These are phyloP conservation scores for Coemansia sp. DNA, from an alignment of 371 early-diverging fungal species.

Conservation along the genomic window DNA sequence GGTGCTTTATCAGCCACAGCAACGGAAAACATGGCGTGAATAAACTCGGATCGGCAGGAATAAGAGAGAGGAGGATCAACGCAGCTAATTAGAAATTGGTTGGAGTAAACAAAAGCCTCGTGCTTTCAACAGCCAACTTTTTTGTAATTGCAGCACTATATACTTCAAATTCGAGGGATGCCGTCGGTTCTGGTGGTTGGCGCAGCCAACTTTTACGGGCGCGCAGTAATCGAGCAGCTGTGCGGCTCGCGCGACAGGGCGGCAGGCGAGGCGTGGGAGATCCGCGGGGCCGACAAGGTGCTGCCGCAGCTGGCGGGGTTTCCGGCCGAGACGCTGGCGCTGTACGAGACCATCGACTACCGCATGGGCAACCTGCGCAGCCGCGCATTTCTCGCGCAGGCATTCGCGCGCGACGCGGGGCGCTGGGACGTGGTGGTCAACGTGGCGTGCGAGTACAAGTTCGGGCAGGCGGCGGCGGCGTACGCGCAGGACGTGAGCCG, in stretches of 20 bases:
- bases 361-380: slow-evolving; percentile 76
- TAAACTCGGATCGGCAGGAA: too few relatives aligned
- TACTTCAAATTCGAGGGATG: slow-evolving; percentile 5
- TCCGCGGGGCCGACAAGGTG: slow-evolving; percentile 90
- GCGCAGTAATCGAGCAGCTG: slow-evolving; percentile 33
- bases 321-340: slow-evolving; percentile 61
- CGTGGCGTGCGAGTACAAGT: slow-evolving; percentile 89
- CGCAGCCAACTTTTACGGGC: slow-evolving; percentile 43
- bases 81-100: background rate
- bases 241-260: slow-evolving; percentile 25
- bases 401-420: slow-evolving; percentile 60
- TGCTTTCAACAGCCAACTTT: background rate
- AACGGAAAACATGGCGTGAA: too few relatives aligned
- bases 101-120: background rate
- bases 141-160: background rate
- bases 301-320: slow-evolving; percentile 86
- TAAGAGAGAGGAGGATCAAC: background rate
- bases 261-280: slow-evolving; percentile 25
- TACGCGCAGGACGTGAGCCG: slow-evolving; percentile 84
- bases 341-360: slow-evolving; percentile 77
- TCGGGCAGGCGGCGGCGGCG: slow-evolving; percentile 80
- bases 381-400: slow-evolving; percentile 69
- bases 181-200: slow-evolving; percentile 35
- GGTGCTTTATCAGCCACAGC: too few relatives aligned
- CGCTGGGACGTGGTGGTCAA: slow-evolving; percentile 87